Base-by-base conservation (phyloP, 805 yeast genomes). In the Myxozyma lipomycoides region DNA sequence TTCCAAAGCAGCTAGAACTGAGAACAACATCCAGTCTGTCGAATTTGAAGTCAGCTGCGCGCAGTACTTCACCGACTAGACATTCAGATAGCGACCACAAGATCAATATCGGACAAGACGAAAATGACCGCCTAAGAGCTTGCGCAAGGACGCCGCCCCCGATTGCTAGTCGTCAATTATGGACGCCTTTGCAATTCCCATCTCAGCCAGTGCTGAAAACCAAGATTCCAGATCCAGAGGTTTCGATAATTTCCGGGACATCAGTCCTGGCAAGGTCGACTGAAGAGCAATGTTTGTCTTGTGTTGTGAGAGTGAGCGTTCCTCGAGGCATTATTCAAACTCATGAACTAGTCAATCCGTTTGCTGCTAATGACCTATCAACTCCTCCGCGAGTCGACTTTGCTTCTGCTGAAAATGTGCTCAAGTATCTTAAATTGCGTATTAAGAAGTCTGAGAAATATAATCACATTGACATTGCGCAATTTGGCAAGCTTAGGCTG, bases 201-300 rank as follows among this genome's bases (percentile, higher is more conserved):
- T n/a, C n/a, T n/a, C n/a, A n/a, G n/a, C n/a, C n/a, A n/a, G n/a
- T n/a, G n/a, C n/a, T n/a, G n/a, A 28, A 28, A 28, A 10, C 15
- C 10, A 28, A 28, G 2, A 47, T 51, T 6, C 45, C 48, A 1
- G 55, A 51, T 3, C 55, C 55, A 15, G 21, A 25, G 6, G 24
- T 51, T 2, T 28, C 40, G 12, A 32, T 51, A 22, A 17, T 46
- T 4, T 39, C 55, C n/a, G 46, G 51, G 15, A 26, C 48, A 1
- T 48, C 51, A 17, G 43, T 44, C n/a, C 35, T 40, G 21, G 18
- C 37, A 12, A 23, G 55, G 3, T 30, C 51, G 6, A 46, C 3
- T 9, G 48, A 37, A 4, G 48, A 51, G 48, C 51, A 40, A 21
- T 42, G 46, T 30, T 22, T 46, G 9, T 41, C 51, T 19, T 46